Evolutionary conservation across 2,329 filamentous ascomycete species (phyloP).

Genomic region (Colletotrichum spaethianum): DNA sequence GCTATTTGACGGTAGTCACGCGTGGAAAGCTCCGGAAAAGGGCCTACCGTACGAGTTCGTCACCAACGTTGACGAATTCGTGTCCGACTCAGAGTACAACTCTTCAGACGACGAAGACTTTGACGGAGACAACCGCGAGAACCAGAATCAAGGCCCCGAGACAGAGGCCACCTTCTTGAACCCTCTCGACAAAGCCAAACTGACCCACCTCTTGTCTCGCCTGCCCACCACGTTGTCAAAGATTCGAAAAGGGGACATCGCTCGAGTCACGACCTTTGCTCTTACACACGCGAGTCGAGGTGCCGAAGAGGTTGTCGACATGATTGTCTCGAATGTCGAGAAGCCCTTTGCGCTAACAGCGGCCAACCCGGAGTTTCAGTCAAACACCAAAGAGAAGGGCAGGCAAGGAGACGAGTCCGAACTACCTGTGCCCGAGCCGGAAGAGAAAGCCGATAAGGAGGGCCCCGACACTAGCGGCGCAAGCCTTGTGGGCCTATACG

Average conservation of each 20-base stretch:
- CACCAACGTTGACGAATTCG: slow-evolving; percentile 82
- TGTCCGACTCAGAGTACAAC: slow-evolving; percentile 87
- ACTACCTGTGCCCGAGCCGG: slow-evolving; percentile 53
- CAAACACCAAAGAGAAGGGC: slow-evolving; percentile 42
- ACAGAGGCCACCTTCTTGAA: slow-evolving; percentile 78
- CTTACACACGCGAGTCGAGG: slow-evolving; percentile 89
- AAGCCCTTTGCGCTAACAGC: slow-evolving; percentile 81
- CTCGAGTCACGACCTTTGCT: slow-evolving; percentile 88
- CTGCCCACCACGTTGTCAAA: slow-evolving; percentile 82
- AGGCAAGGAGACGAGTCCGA: slow-evolving; percentile 53
- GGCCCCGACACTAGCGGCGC: slow-evolving; percentile 76
- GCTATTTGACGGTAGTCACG: slow-evolving; percentile 82
- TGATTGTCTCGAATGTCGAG: slow-evolving; percentile 86
- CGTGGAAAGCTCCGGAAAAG: slow-evolving; percentile 83
- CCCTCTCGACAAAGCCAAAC: slow-evolving; percentile 85
- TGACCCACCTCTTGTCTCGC: slow-evolving; percentile 86
- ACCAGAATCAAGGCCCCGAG: slow-evolving; percentile 60
- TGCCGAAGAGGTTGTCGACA: slow-evolving; percentile 90
- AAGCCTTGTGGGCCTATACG: slow-evolving; percentile 85
- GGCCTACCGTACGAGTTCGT: slow-evolving; percentile 85
- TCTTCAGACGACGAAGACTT: slow-evolving; percentile 87
- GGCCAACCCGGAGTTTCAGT: slow-evolving; percentile 66
- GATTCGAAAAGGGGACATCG: slow-evolving; percentile 87
- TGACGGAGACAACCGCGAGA: slow-evolving; percentile 70
- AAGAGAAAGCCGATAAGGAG: slow-evolving; percentile 60